Evolutionary conservation across 2,329 filamentous ascomycete genomes (phyloP), one percentile per base, ranked within the genome.

Genomic region (Aspergillus brunneoviolaceus): DNA sequence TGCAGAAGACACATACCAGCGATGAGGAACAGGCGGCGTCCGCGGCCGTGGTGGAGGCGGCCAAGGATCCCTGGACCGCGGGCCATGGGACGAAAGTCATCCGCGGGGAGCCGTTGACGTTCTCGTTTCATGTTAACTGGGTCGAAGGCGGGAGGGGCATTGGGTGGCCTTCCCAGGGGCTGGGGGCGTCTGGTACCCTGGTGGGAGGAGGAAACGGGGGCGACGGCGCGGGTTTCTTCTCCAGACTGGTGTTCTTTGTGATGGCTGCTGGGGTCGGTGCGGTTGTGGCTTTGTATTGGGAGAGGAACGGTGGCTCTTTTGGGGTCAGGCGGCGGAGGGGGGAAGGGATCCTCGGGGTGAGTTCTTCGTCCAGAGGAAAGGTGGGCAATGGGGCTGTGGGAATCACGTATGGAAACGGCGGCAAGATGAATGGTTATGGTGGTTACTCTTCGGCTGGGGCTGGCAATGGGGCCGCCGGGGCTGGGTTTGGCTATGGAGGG

Each of bases 101-200:
- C 33, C 96, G 97, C 65, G 93, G 94, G 12, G 93, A 98, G 75
- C 85, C 89, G 5, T 76, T 98, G 59, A 89, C 90, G 0, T 80
- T 98, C 67, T 84, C 82, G 49, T 90, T 98, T 70, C 89, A 87
- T 47, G 88, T 98, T 14, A 82, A 91, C 49, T 98, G 95, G 95
- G 64, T 80, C 52, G 71, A 79, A 55, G 74, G 79, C 6, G 74
- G 73, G n/a, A 68, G 72, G 39, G 70, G 75, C 1, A 72, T 76
- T 61, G 71, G 72, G 19, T 74, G 73, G 71, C 74, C 69, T 31
- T 61, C 69, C 16, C 51, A 49, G 16, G 53, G 73, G 71, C 74
- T 69, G 31, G 61, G 69, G 27, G 51, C 55, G 16, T 49, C 51
- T 51, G 57, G 63, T 5, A 33, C 49, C 2, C 12, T 12, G 12